Evolutionary conservation across 2,329 filamentous ascomycete genomes (phyloP).

Genomic region (Pseudogymnoascus sp.): DNA sequence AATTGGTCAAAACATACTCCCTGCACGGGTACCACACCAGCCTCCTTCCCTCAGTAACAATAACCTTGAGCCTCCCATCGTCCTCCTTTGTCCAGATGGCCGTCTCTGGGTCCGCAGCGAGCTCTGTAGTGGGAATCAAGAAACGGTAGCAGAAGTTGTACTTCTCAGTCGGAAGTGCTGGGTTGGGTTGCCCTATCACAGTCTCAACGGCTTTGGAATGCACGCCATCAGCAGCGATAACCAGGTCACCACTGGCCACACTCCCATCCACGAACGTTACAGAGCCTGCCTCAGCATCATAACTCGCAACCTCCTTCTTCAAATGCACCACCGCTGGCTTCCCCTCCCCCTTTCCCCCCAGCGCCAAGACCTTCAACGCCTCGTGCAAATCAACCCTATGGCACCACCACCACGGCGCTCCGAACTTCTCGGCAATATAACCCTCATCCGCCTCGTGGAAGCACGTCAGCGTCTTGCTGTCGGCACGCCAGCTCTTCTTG

Average conservation of each 20-base stretch:
- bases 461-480: conserved; percentile 12
- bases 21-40: conserved; percentile 22
- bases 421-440: conserved; percentile 15
- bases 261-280: conserved; percentile 26
- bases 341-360: conserved; percentile 18
- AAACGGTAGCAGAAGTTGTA: conserved; percentile 30
- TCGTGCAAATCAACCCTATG: conserved; percentile 35
- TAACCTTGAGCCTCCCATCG: conserved; percentile 21
- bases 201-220: conserved; percentile 24
- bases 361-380: conserved; percentile 27
- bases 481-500: conserved; percentile 12
- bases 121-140: conserved; percentile 27
- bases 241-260: conserved; percentile 29
- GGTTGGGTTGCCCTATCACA: conserved; percentile 22
- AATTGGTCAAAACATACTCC: conserved; percentile 16
- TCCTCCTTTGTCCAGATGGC: conserved; percentile 23
- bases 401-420: conserved; percentile 18
- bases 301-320: conserved; percentile 9
- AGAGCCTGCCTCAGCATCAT: conserved; percentile 15
- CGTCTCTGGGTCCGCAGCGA: conserved; percentile 26
- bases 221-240: conserved; percentile 34
- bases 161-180: conserved; percentile 13
- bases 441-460: conserved; percentile 13
- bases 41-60: conserved; percentile 17
- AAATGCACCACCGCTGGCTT: conserved; percentile 21